phyloP scores from a whole-genome alignment of 2,329 filamentous ascomycete genomes.

The Alternaria conjuncta region DNA sequence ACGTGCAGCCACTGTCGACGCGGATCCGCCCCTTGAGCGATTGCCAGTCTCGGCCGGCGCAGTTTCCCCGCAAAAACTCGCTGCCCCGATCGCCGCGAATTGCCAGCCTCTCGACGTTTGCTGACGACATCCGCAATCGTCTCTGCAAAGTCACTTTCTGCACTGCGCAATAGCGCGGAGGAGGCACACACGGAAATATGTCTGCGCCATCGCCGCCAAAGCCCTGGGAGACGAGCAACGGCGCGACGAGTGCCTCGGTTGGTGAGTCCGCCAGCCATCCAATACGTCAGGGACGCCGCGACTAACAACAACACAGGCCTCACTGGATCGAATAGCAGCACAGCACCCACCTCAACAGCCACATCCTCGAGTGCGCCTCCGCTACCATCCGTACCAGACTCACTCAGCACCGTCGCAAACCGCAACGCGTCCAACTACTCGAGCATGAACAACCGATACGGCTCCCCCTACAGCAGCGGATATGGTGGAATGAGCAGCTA shows the following conservation, averaged over 20 bases:
- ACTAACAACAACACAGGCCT: constrained; percentile 41
- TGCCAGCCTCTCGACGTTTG: constrained; percentile 7
- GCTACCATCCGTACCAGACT: constrained; percentile 80
- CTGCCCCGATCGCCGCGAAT: constrained; percentile 9
- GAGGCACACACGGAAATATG: constrained; percentile 51
- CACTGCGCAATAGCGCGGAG: constrained; percentile 30
- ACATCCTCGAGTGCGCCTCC: constrained; percentile 62
- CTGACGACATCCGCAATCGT: constrained; percentile 15
- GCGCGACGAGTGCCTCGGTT: constrained; percentile 53
- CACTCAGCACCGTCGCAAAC: constrained; percentile 80
- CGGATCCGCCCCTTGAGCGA: constrained; percentile 18
- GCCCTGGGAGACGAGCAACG: constrained; percentile 88
- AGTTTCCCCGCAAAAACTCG: constrained; percentile 16
- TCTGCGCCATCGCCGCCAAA: constrained; percentile 84
- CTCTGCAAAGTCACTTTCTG: background rate
- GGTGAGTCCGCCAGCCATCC: constrained; percentile 35
- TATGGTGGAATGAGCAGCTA: constrained; percentile 61
- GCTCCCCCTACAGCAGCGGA: constrained; percentile 56
- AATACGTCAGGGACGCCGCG: constrained; percentile 19
- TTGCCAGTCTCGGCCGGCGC: constrained; percentile 5
- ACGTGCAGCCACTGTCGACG: constrained; percentile 4
- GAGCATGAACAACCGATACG: constrained; percentile 62
- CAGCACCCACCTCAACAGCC: constrained; percentile 53
- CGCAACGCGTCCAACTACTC: constrained; percentile 88
- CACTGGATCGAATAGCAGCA: constrained; percentile 44